Evolutionary conservation across 805 yeast genomes (phyloP).

Genomic region (Spathaspora arborariae): DNA sequence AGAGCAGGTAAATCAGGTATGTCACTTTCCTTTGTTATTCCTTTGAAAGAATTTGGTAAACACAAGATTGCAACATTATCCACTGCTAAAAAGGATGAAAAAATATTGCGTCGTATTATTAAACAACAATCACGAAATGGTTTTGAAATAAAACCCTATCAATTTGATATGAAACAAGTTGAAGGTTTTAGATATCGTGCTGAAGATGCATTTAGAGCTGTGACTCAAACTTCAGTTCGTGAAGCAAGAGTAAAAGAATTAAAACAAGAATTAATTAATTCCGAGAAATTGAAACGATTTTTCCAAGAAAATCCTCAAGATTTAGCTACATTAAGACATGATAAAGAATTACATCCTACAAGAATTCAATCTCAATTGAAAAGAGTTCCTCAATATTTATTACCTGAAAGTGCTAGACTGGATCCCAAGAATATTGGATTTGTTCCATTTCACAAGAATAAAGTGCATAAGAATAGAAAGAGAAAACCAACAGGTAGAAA

Average conservation of each 20-base stretch:
- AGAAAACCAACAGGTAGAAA: constrained; percentile 34
- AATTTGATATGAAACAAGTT: constrained; percentile 86
- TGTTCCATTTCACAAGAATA: constrained; percentile 64
- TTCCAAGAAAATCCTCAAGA: constrained; percentile 98
- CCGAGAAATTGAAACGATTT: constrained; percentile 88
- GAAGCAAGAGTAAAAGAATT: constrained; percentile 91
- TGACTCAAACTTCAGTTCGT: constrained; percentile 82
- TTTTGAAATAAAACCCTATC: constrained; percentile 76
- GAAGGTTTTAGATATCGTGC: constrained; percentile 95
- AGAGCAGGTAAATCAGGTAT: constrained; percentile 96
- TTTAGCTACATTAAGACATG: constrained; percentile 83
- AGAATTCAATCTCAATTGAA: constrained; percentile 82
- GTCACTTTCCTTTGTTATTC: constrained; percentile 89
- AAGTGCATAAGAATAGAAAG: constrained; percentile 41
- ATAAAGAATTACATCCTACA: constrained; percentile 79
- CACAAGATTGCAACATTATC: constrained; percentile 75
- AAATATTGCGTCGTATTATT: constrained; percentile 69
- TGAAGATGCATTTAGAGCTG: constrained; percentile 96
- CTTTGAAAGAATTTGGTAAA: constrained; percentile 78
- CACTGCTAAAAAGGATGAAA: constrained; percentile 80
- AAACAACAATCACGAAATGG: constrained; percentile 74
- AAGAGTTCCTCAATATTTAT: constrained; percentile 85
- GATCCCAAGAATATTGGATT: constrained; percentile 57
- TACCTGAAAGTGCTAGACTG: constrained; percentile 73
- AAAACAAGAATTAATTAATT: constrained; percentile 78